Evolutionary conservation across 2,329 filamentous ascomycete genomes (phyloP).

Genomic region (Talaromyces sp.): DNA sequence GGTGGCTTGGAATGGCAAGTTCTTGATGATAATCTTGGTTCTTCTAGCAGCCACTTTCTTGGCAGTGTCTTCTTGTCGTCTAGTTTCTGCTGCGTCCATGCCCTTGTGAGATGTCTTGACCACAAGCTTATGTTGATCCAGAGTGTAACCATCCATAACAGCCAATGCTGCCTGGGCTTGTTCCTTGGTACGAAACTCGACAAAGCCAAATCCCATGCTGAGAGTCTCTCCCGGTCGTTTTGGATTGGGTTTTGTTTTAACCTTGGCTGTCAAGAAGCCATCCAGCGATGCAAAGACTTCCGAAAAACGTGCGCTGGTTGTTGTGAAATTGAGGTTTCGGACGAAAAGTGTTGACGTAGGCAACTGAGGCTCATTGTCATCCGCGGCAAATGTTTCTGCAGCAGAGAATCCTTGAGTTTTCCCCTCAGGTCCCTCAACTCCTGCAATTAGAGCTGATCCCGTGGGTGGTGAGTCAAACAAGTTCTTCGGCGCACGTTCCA

Average conservation of each 20-base stretch:
- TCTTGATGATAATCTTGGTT: conserved; percentile 97
- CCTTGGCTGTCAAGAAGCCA: conserved; percentile 82
- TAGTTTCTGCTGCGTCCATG: conserved; percentile 81
- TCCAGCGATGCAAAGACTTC: conserved; percentile 77
- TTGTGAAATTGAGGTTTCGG: conserved; percentile 89
- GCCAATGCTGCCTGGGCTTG: conserved; percentile 75
- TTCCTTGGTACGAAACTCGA: conserved; percentile 75
- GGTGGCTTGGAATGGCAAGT: conserved; percentile 89
- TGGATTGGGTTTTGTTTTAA: conserved; percentile 92
- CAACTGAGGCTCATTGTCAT: conserved; percentile 35
- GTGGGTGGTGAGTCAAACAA: conserved; percentile 57
- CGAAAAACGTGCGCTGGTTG: conserved; percentile 70
- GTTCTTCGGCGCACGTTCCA: conserved; percentile 88
- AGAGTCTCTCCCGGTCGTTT: conserved; percentile 83
- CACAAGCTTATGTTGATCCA: conserved; percentile 82
- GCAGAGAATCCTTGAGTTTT: conserved; percentile 42
- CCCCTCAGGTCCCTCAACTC: conserved; percentile 30
- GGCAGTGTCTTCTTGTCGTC: conserved; percentile 73
- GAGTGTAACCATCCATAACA: conserved; percentile 80
- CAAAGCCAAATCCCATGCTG: conserved; percentile 97
- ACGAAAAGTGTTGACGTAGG: conserved; percentile 85
- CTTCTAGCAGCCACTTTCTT: conserved; percentile 73
- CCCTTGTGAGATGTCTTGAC: conserved; percentile 86
- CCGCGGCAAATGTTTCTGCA: conserved; percentile 42
- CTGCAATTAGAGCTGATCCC: conserved; percentile 32